Evolutionary conservation across 306 rosid genomes (phyloP).

Genomic region (Begonia fuchsioides): DNA sequence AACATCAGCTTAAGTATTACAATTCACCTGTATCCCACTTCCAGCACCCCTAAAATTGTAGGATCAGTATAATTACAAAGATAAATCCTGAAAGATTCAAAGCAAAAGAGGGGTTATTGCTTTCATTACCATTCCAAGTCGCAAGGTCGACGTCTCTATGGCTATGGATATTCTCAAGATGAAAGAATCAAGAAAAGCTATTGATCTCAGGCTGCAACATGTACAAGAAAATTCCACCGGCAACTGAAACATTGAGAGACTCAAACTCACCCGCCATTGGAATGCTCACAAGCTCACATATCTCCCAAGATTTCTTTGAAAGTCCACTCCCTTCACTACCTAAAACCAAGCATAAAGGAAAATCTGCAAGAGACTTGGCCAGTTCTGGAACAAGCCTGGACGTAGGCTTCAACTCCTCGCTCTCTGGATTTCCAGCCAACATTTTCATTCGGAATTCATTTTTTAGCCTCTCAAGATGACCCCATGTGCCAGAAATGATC

Average conservation of each 20-base stretch:
- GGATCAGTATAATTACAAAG: too few relatives aligned
- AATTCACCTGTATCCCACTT: too few relatives aligned
- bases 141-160: too few relatives aligned
- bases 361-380: constrained; percentile 29
- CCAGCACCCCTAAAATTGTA: too few relatives aligned
- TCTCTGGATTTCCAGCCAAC: constrained; percentile 70
- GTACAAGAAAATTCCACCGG: constrained; percentile 91
- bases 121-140: too few relatives aligned
- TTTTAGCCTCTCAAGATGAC: constrained; percentile 37
- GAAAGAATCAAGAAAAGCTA: constrained; percentile 4
- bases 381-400: constrained; percentile 35
- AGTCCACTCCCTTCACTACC: constrained; percentile 92
- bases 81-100: too few relatives aligned
- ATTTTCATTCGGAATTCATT: constrained; percentile 46
- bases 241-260: constrained; percentile 93
- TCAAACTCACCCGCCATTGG: constrained; percentile 81
- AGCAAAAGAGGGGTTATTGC: too few relatives aligned
- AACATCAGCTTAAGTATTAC: too few relatives aligned
- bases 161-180: too few relatives aligned
- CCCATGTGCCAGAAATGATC: constrained; percentile 63
- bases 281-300: constrained; percentile 81
- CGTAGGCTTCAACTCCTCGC: constrained; percentile 24
- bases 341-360: constrained; percentile 62
- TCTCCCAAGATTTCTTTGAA: constrained; percentile 37
- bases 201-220: constrained; percentile 38